Evolutionary conservation across 805 yeast genomes (phyloP), one percentile per base, ranked within the genome.

Genomic region (Metschnikowia arizonensis): DNA sequence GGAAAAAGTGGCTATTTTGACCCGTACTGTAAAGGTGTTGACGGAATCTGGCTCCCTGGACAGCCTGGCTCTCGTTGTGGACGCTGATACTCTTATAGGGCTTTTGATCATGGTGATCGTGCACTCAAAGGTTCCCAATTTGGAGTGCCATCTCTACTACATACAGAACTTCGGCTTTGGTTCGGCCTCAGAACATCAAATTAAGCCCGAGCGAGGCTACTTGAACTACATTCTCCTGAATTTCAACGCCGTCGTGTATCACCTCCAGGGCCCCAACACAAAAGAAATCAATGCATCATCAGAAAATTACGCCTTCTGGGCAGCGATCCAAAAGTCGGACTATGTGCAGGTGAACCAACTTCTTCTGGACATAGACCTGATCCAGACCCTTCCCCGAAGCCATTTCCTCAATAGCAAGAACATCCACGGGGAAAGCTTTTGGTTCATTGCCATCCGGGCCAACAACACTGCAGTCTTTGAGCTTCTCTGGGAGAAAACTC

Each of bases 1-100:
- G 1, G 63, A 65, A 4, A 83, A 84, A 59, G 62, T 78, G 19
- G 60, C 61, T 4, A 66, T 78, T 1, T 60, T 89, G 4, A 59
- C 76, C 1, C 65, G 72, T 0, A 78, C 89, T 0, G 67, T 88
- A 19, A 65, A 72, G 32, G 63, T 68, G 0, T 57, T 88, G 19
- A 76, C 88, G 2, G 46, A 43, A 33, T 32, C 29, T 3, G 23
- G 48, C 24, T 26, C 42, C 8, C 32, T 47, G 12, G 34, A 17
- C 18, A 21, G 39, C 32, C 15, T 45, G 25, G 61, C 60, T 4
- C 42, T 71, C 3, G 56, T 73, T 0, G 69, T 87, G 5, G 90
- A 84, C 63, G 98, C 97, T 0, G 98, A 90, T 59, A 79, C 86
- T 0, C 65, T 90, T 18, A 74, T 90, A 3, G 83, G 89, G 1